phyloP scores from a whole-genome alignment of 2,329 filamentous ascomycete species.

The Pestalotiopsis sp. region DNA sequence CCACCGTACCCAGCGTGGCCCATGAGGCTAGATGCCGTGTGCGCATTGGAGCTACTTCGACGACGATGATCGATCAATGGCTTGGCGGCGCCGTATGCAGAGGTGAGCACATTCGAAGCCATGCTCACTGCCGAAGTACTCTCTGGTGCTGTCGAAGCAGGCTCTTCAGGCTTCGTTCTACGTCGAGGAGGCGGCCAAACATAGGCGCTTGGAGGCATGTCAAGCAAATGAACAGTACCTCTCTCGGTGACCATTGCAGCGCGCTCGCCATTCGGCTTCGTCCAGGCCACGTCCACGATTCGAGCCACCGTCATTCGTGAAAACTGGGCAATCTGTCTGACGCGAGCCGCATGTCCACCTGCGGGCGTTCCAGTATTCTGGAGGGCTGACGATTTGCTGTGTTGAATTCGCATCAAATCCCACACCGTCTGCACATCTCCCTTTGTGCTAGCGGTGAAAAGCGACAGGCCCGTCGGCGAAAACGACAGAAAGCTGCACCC shows the following conservation, averaged over 20 bases:
- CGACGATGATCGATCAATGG: slow-evolving; percentile 59
- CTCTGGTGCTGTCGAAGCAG: slow-evolving; percentile 50
- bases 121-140: slow-evolving; percentile 62
- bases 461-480: slow-evolving; percentile 70
- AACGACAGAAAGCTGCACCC: slow-evolving; percentile 84
- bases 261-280: slow-evolving; percentile 76
- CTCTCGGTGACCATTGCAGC: slow-evolving; percentile 90
- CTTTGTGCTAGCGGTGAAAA: slow-evolving; percentile 81
- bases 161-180: slow-evolving; percentile 46
- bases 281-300: slow-evolving; percentile 90
- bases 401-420: slow-evolving; percentile 72
- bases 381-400: slow-evolving; percentile 63
- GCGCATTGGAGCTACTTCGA: slow-evolving; percentile 48
- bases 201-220: slow-evolving; percentile 80
- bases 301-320: slow-evolving; percentile 89
- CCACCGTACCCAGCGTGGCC: slow-evolving; percentile 70
- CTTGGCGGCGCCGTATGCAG: slow-evolving; percentile 70
- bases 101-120: slow-evolving; percentile 71
- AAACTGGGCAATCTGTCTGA: slow-evolving; percentile 86
- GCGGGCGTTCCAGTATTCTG: slow-evolving; percentile 53
- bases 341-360: slow-evolving; percentile 54
- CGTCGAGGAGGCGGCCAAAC: slow-evolving; percentile 80
- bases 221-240: slow-evolving; percentile 92
- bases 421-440: slow-evolving; percentile 84
- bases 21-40: slow-evolving; percentile 49